Percentiles rank a stretch among this genome's conserved stretches.
phyloP scores from a whole-genome alignment of 768 basidiomycete genomes.

The Phylloporus sp. region DNA sequence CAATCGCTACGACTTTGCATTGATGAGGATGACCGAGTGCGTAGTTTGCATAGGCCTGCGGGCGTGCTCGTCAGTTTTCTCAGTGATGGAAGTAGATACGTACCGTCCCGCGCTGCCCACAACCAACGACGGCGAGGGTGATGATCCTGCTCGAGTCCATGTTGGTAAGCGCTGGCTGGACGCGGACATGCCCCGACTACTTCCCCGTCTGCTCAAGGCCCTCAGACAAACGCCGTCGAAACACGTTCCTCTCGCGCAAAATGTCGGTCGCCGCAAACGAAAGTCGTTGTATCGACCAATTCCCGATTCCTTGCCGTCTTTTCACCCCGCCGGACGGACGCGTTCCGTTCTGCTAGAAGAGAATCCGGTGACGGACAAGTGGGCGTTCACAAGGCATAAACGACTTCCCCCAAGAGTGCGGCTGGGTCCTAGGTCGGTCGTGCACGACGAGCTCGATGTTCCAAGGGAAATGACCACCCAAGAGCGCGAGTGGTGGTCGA shows the following conservation, averaged over 20 bases:
- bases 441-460: slow-evolving; percentile 27
- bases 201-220: slow-evolving; percentile 55
- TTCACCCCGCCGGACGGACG: slow-evolving; percentile 38
- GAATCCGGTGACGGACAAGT: slow-evolving; percentile 52
- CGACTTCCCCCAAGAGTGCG: slow-evolving; percentile 45
- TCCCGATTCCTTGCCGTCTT: slow-evolving; percentile 37
- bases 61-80: not conserved
- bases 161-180: not conserved
- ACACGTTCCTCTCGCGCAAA: slow-evolving; percentile 8
- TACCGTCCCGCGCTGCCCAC: slow-evolving; percentile 79
- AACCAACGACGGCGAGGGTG: slow-evolving; percentile 75
- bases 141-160: slow-evolving; percentile 30
- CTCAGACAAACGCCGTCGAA: slow-evolving; percentile 30
- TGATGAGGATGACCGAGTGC: slow-evolving; percentile 52
- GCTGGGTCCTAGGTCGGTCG: slow-evolving; percentile 26
- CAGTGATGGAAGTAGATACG: slow-evolving; percentile 1
- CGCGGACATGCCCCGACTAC: slow-evolving; percentile 59
- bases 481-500: slow-evolving; percentile 67
- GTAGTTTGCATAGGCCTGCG: slow-evolving; percentile 60
- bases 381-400: slow-evolving; percentile 52
- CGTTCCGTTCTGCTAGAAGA: slow-evolving; percentile 60
- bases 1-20: slow-evolving; percentile 80
- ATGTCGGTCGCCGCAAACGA: slow-evolving; percentile 19
- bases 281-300: slow-evolving; percentile 33
- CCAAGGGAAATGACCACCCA: slow-evolving; percentile 56